These are phyloP conservation scores for Colletotrichum kahawae DNA, from an alignment of 2,329 filamentous ascomycete genomes.

Conservation along the genomic window DNA sequence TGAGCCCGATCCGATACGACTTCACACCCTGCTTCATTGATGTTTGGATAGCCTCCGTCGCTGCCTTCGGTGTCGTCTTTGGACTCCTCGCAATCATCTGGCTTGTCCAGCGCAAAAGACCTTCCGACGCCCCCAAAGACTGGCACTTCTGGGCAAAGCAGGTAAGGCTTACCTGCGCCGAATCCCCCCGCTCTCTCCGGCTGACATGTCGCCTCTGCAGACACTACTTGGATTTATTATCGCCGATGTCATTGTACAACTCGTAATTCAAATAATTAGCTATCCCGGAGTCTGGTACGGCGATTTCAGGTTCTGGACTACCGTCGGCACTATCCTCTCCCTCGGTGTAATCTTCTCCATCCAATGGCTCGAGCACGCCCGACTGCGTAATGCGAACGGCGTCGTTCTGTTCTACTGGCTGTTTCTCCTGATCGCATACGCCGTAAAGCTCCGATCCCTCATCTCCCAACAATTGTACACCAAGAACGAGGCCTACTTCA, in stretches of 20 bases:
- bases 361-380: constrained; percentile 86
- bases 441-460: constrained; percentile 85
- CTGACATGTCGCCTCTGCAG: constrained; percentile 33
- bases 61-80: constrained; percentile 77
- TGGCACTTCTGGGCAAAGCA: constrained; percentile 95
- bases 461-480: constrained; percentile 77
- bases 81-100: constrained; percentile 82
- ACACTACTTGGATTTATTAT: constrained; percentile 71
- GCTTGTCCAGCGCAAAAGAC: constrained; percentile 72
- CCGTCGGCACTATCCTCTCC: constrained; percentile 73
- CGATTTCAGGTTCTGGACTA: constrained; percentile 88
- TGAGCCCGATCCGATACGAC: constrained; percentile 87
- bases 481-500: constrained; percentile 74
- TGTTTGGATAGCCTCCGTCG: constrained; percentile 81
- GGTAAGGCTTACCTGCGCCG: constrained; percentile 54
- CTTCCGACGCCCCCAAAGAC: constrained; percentile 74
- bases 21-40: constrained; percentile 98
- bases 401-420: constrained; percentile 94
- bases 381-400: constrained; percentile 83
- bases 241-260: constrained; percentile 72
- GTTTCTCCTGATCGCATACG: constrained; percentile 77
- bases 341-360: constrained; percentile 76
- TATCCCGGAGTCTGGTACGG: constrained; percentile 74
- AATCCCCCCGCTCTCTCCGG: not conserved
- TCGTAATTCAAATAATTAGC: constrained; percentile 75